Base-by-base conservation (phyloP, 1,284 basidiomycete genomes). In the Austroboletus niveus region DNA sequence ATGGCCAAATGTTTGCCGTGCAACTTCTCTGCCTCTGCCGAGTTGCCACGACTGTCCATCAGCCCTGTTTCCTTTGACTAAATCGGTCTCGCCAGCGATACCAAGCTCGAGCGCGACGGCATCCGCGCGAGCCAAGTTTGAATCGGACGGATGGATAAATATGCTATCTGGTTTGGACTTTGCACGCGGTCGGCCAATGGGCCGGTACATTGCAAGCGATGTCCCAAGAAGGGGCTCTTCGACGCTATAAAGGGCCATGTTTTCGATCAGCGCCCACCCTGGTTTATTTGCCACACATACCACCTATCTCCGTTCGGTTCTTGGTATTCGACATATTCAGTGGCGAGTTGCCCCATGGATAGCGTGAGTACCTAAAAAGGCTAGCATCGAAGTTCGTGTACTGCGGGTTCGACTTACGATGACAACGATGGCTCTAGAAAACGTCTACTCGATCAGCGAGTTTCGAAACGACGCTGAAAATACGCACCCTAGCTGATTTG, bases 101-200 rank as follows among this genome's bases (percentile, higher is more conserved):
- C 80, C 81, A 42, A 84, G 66, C 59, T 82, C 74, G 40, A 78
- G 65, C 0, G 80, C 81, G 17, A 68, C 73, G 7, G 77, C 80
- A 54, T 86, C 84, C 5, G 85, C 84, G 32, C 84, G 79, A 7
- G 81, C 80, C 52, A 84, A 58, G 60, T 85, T 85, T 35, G 81
- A 84, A 38, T 82, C 63, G 36, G 64, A 69, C 1, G 85, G 83
- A 58, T 85, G 84, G 46, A 85, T 85, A 60, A 80, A 80, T 48
- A 85, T 80, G 42, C 61, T 64, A 10, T 78, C 75, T 1, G 82
- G 82, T 60, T 82, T 84, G 44, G 79, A 76, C 61, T 71, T 80
- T 15, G 76, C 70, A 47, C 77, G 75, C 12, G 73, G 69, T 35
- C 74, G 73, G 11, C 55, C 27, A 3, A 27, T 44, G 46, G 22